Base-by-base conservation (phyloP, 805 yeast genomes). In the Sugiyamaella qingdaonensis region DNA sequence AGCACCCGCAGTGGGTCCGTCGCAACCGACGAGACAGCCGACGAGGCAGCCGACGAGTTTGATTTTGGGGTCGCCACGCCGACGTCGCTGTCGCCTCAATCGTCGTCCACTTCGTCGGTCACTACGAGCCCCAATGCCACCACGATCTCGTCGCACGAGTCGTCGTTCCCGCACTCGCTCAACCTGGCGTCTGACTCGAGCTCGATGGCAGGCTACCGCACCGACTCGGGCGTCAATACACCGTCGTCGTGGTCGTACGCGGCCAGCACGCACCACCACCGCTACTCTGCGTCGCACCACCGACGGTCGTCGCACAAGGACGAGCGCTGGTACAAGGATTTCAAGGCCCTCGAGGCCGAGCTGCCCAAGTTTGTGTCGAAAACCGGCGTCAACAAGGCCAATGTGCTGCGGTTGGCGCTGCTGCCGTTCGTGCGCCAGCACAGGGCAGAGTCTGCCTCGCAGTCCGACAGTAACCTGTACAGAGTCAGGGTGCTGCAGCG, bases 391-490 rank as follows among this genome's bases (percentile, higher is more conserved):
- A 59, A 61, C 51, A 65, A 64, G 51, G 66, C 74, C 16, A 73
- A 72, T 52, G 64, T 68, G 8, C 62, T 73, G n/a, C 67, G 77
- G 4, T 79, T 53, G 64, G 80, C 61, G 66, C 68, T 60, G 61
- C 73, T 64, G 55, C 76, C 68, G 50, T 71, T 70, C 54, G 58
- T 73, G 19, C 59, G 77, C 1, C 52, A 63, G 13, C 63, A 59
- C 14, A 42, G 53, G 33, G 62, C 59, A 31, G 66, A 61, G 35
- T 44, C 59, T 27, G 52, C 65, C 32, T 67, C 56, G 16, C 14
- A 55, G 39, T 43, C 58, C 52, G 36, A 31, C n/a, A 11, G 33
- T 2, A 49, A 49, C 19, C n/a, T 14, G 11, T 61, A 61, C 18
- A 56, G 69, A 2, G 50, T 63, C 10, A 53, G 44, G 36, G 60